Conservation (phyloP, 1,284 basidiomycete genomes). For the Sporisorium scitamineum region DNA sequence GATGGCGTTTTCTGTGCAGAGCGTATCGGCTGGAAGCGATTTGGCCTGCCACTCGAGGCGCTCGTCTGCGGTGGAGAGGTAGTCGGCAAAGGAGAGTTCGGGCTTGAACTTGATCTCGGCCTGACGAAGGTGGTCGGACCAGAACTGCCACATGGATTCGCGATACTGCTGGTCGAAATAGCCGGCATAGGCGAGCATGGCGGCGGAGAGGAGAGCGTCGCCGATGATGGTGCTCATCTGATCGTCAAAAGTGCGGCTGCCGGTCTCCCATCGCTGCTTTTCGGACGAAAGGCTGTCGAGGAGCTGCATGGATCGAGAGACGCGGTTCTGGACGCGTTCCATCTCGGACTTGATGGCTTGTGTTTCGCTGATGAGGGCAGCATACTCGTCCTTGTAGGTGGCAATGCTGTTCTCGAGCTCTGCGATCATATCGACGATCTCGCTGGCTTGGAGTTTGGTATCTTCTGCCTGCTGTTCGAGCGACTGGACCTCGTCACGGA, state of each 20-base stretch:
- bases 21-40: constrained; percentile 90
- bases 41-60: constrained; percentile 95
- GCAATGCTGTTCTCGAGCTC: constrained; percentile 94
- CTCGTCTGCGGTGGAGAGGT: constrained; percentile 96
- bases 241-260: constrained; percentile 94
- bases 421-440: constrained; percentile 90
- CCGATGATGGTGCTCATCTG: constrained; percentile 99
- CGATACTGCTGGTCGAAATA: constrained; percentile 99
- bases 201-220: constrained; percentile 94
- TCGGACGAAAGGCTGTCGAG: constrained; percentile 95
- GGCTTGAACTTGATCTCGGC: constrained; percentile 93
- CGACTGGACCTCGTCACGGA: constrained; percentile 93
- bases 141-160: constrained; percentile 95
- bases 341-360: constrained; percentile 98
- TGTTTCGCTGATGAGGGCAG: constrained; percentile 93
- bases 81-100: constrained; percentile 92
- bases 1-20: constrained; percentile 98
- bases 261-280: constrained; percentile 91
- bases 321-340: constrained; percentile 96
- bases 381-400: constrained; percentile 97
- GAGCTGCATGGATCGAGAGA: constrained; percentile 95
- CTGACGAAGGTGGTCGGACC: constrained; percentile 87
- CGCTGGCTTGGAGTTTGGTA: constrained; percentile 89
- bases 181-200: constrained; percentile 95
- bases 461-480: constrained; percentile 90